Evolutionary conservation across 1,284 basidiomycete genomes (phyloP), one percentile per base, ranked within the genome.

Genomic region (Thelephora terrestris): DNA sequence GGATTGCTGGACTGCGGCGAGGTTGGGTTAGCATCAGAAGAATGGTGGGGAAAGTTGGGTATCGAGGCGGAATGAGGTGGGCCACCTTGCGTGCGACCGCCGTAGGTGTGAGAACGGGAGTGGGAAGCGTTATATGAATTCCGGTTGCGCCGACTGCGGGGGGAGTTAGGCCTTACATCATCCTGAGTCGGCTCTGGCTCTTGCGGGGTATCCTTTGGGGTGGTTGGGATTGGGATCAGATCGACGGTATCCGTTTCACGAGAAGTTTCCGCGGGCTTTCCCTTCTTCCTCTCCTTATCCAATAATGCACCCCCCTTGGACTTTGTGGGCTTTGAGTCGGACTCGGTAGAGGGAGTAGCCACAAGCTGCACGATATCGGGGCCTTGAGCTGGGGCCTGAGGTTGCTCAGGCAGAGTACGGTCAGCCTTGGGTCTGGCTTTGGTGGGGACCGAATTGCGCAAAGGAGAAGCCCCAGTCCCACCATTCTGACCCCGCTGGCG

Each of bases 71-170:
- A 58, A 53, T 55, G 64, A 51, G 49, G 57, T 54, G 43, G 58
- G 47, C 36, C 57, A 55, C 52, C 46, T 51, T 42, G 61, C 51
- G 49, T 16, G 6, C 51, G 52, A 17, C 71, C 68, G 6, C 74
- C 76, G 46, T 75, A 66, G 18, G 76, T 78, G 43, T 76, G 75
- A 21, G 78, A 71, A 21, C 79, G 73, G 14, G 62, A 67, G 52
- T 81, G 78, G 1, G 65, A 59, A 5, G 61, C 61, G 23, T 63
- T 56, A 57, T 63, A 68, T 35, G 58, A 57, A 23, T 58, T 57
- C 29, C 56, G 55, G 52, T 53, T 47, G 54, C 59, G 54, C 12
- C 53, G 48, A 9, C 55, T 52, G 40, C 65, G 64, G 7, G 60
- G 53, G 5, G 64, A 61, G 44, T 68, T 52, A 46, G 64, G 57